Evolutionary conservation across 2,329 filamentous ascomycete genomes (phyloP).

Genomic region (Talaromyces sp.): DNA sequence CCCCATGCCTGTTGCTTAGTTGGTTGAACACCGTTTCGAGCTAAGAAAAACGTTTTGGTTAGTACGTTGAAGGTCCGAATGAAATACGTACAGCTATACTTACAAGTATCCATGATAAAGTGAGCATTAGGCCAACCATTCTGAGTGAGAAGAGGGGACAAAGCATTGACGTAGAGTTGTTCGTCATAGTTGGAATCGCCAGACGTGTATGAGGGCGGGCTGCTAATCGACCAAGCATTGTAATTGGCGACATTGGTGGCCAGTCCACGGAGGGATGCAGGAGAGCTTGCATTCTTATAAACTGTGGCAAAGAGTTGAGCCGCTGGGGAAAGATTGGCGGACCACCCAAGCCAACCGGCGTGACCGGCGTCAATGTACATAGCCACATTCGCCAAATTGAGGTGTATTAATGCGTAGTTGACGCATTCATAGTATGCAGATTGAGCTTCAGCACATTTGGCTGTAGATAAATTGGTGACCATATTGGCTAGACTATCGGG

Average conservation of each 20-base stretch:
- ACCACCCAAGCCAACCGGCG: constrained; percentile 61
- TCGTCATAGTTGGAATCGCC: constrained; percentile 51
- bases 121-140: constrained; percentile 47
- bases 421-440: constrained; percentile 52
- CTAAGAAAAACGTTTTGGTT: constrained; percentile 24
- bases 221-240: constrained; percentile 48
- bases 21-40: constrained; percentile 59
- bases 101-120: constrained; percentile 52
- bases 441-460: constrained; percentile 52
- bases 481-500: constrained; percentile 60
- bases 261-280: constrained; percentile 47
- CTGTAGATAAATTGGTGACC: constrained; percentile 54
- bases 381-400: constrained; percentile 58
- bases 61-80: background rate
- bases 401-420: constrained; percentile 51
- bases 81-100: constrained; percentile 16
- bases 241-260: constrained; percentile 58
- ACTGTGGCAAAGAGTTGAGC: constrained; percentile 46
- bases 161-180: constrained; percentile 47
- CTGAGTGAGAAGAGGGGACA: constrained; percentile 45
- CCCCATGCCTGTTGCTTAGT: constrained; percentile 54
- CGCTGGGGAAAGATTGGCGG: constrained; percentile 52
- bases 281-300: constrained; percentile 45
- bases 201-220: constrained; percentile 42
- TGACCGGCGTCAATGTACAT: constrained; percentile 61